Conservation (phyloP, 192 early-diverging fungal genomes). For the Mortierella hygrophila region DNA sequence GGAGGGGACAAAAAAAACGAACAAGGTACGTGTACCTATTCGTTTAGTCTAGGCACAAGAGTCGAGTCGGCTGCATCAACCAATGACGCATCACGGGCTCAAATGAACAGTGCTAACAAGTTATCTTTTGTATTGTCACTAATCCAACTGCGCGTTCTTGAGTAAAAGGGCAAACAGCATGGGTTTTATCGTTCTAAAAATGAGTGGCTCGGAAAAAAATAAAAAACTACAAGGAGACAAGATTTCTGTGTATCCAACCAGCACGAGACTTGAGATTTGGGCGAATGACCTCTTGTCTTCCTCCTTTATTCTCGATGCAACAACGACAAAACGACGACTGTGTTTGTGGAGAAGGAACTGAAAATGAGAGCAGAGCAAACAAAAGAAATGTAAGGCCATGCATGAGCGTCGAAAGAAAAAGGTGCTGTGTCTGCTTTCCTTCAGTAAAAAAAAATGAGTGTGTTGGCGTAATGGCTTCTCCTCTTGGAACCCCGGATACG, state of each 20-base stretch:
- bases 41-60: too few species aligned
- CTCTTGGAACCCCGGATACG: too few species aligned
- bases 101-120: not conserved
- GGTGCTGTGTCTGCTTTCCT: too few species aligned
- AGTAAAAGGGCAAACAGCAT: not conserved
- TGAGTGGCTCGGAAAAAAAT: not conserved
- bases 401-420: too few species aligned
- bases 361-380: not conserved
- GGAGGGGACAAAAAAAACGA: not conserved
- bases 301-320: not conserved
- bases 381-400: not conserved
- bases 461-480: too few species aligned
- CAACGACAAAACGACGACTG: not conserved
- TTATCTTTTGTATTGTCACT: not conserved
- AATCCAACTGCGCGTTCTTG: not conserved
- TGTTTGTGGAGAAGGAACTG: not conserved
- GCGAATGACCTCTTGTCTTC: not conserved
- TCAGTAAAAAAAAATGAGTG: too few species aligned
- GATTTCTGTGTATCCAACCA: not conserved
- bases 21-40: not conserved
- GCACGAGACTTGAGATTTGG: not conserved
- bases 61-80: not conserved
- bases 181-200: not conserved
- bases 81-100: constrained; percentile 8
- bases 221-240: too few species aligned